Conservation (phyloP, 116 monocot species). For the Cymodocea nodosa region DNA sequence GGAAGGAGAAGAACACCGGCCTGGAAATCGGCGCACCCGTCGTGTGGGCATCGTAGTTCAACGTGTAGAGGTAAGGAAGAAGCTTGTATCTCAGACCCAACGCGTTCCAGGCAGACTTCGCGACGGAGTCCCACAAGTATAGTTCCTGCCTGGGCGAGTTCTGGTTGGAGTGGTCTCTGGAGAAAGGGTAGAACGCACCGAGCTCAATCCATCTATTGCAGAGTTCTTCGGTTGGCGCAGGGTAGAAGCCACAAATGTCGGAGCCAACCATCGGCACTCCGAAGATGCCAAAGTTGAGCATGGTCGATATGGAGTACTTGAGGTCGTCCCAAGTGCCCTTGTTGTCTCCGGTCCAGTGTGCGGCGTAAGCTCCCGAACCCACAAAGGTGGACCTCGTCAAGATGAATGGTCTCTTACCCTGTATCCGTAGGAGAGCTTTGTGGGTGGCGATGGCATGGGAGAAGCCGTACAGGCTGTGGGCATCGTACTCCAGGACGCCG, state of each 20-base stretch:
- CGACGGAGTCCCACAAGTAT: slow-evolving; percentile 88
- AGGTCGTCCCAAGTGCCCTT: slow-evolving; percentile 89
- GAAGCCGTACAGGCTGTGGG: slow-evolving; percentile 90
- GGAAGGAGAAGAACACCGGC: slow-evolving; percentile 90
- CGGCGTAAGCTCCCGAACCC: slow-evolving; percentile 72
- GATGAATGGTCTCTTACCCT: slow-evolving; percentile 76
- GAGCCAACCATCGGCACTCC: slow-evolving; percentile 98
- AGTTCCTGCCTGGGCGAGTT: slow-evolving; percentile 83
- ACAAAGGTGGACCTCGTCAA: slow-evolving; percentile 80
- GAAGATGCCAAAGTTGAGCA: slow-evolving; percentile 90
- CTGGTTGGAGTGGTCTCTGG: slow-evolving; percentile 81
- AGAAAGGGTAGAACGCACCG: slow-evolving; percentile 97
- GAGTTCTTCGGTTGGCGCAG: slow-evolving; percentile 69
- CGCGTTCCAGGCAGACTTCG: slow-evolving; percentile 78
- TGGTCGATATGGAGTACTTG: slow-evolving; percentile 73
- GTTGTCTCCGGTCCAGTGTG: slow-evolving; percentile 98
- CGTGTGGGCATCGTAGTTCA: slow-evolving; percentile 67
- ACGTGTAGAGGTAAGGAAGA: slow-evolving; percentile 84
- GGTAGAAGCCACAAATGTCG: slow-evolving; percentile 96
- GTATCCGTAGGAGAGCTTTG: slow-evolving; percentile 43
- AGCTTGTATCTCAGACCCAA: slow-evolving; percentile 79
- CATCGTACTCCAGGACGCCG: slow-evolving; percentile 85
- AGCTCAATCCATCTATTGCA: slow-evolving; percentile 98
- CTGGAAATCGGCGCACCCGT: slow-evolving; percentile 75
- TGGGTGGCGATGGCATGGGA: slow-evolving; percentile 76